A percentile compares a stretch with the other conserved stretches of the same genome.
These are phyloP conservation scores for Leishmania guyanensis DNA, from an alignment of 208 protist species.

Conservation along the genomic window DNA sequence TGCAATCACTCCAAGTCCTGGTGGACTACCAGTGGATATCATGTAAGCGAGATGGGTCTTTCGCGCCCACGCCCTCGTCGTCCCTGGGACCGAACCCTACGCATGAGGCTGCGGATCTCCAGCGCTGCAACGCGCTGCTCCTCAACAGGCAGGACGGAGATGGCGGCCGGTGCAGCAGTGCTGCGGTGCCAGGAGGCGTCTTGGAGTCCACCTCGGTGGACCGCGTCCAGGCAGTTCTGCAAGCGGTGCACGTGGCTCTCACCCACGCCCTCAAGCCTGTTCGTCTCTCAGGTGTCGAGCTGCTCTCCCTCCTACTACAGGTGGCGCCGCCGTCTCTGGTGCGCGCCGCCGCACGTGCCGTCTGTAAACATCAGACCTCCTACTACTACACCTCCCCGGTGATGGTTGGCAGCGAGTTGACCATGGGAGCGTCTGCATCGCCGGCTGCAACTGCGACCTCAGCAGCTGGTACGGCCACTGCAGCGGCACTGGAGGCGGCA, in stretches of 20 bases:
- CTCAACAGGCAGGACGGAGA: not conserved
- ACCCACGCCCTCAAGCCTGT: conserved; percentile 74
- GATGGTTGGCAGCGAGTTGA: conserved; percentile 9
- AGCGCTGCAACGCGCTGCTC: conserved; percentile 20
- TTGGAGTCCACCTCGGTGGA: conserved; percentile 27
- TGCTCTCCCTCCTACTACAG: conserved; percentile 50
- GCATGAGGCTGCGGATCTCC: conserved; percentile 19
- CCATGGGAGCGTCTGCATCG: conserved; percentile 8
- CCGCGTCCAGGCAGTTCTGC: conserved; percentile 42
- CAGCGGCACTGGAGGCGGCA: conserved; percentile 15
- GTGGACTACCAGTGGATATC: conserved; percentile 40
- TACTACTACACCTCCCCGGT: conserved; percentile 19
- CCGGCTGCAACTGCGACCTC: not conserved
- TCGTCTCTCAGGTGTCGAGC: conserved; percentile 55
- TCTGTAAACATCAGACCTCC: conserved; percentile 33
- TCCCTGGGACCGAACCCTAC: not conserved
- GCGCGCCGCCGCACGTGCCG: conserved; percentile 26
- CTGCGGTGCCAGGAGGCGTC: not conserved
- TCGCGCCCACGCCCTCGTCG: not conserved
- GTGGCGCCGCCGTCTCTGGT: conserved; percentile 25
- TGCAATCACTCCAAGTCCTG: conserved; percentile 42
- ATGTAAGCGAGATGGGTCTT: not conserved
- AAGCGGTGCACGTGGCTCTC: conserved; percentile 59
- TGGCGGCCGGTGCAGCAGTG: not conserved
- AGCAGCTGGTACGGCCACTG: not conserved